Conservation (phyloP, 192 early-diverging fungal species). For the Umbelopsis isabellina region DNA sequence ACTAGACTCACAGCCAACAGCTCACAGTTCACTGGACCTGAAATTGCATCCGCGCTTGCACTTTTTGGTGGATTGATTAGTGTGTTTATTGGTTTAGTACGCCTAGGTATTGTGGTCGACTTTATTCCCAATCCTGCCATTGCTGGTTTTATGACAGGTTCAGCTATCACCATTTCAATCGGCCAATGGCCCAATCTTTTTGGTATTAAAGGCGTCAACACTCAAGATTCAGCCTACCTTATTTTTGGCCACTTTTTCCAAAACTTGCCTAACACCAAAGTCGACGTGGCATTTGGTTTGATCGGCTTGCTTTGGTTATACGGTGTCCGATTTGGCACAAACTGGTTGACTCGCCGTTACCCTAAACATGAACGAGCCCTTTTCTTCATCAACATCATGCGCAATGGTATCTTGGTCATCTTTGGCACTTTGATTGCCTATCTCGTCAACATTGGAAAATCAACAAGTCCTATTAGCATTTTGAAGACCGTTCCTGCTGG, state of each 20-base stretch:
- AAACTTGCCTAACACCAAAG: conserved; percentile 50
- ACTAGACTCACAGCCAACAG: conserved; percentile 29
- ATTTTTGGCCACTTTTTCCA: conserved; percentile 26
- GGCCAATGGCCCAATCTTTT: conserved; percentile 77
- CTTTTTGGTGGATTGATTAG: conserved; percentile 77
- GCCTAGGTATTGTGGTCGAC: conserved; percentile 86
- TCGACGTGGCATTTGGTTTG: conserved; percentile 66
- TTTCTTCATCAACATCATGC: conserved; percentile 68
- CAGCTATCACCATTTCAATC: conserved; percentile 78
- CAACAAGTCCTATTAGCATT: conserved; percentile 57
- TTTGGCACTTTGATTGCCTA: conserved; percentile 75
- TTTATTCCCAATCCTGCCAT: conserved; percentile 88
- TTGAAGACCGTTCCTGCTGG: conserved; percentile 78
- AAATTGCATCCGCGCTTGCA: conserved; percentile 66
- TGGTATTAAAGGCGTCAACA: conserved; percentile 75
- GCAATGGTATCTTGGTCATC: conserved; percentile 75
- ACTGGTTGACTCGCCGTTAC: conserved; percentile 38
- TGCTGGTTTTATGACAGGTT: conserved; percentile 86
- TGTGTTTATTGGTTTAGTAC: conserved; percentile 73
- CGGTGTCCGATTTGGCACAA: conserved; percentile 40
- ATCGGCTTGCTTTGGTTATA: conserved; percentile 45
- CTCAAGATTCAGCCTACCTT: conserved; percentile 66
- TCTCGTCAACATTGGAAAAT: conserved; percentile 46
- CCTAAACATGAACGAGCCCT: conserved; percentile 51
- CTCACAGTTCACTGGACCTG: conserved; percentile 36